Percentiles rank a stretch among this genome's conserved stretches.
Evolutionary conservation across 192 early-diverging fungal species (phyloP).

Genomic region (Coemansia sp.): DNA sequence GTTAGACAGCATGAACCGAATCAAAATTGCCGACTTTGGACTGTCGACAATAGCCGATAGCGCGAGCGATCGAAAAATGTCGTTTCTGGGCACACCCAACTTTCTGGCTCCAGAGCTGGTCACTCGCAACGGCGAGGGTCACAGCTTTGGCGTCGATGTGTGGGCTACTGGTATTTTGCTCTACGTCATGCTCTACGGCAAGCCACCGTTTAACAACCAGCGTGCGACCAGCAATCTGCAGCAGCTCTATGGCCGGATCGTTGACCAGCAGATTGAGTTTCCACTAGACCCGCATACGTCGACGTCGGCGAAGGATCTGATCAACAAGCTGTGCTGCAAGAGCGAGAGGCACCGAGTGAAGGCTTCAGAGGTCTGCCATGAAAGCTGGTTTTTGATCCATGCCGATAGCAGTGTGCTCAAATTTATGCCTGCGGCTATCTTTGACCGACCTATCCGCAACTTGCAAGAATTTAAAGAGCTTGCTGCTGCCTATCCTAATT

Average conservation of each 20-base stretch:
- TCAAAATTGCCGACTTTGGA: conserved; percentile 97
- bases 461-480: conserved; percentile 33
- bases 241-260: conserved; percentile 48
- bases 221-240: conserved; percentile 23
- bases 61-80: conserved; percentile 88
- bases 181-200: conserved; percentile 87
- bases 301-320: conserved; percentile 63
- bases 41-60: conserved; percentile 79
- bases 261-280: conserved; percentile 57
- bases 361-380: conserved; percentile 30
- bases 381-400: conserved; percentile 35
- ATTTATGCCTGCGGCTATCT: conserved; percentile 44
- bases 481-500: not conserved
- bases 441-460: conserved; percentile 40
- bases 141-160: conserved; percentile 92
- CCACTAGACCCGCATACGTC: conserved; percentile 64
- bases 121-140: conserved; percentile 73
- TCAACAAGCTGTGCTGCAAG: conserved; percentile 66
- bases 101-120: conserved; percentile 97
- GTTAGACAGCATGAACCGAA: conserved; percentile 73
- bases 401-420: conserved; percentile 13
- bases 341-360: conserved; percentile 57
- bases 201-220: conserved; percentile 73
- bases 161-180: conserved; percentile 93
- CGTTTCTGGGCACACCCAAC: conserved; percentile 96